Base-by-base conservation (phyloP, 2,329 filamentous ascomycete genomes). In the Tolypocladium nubicola region DNA sequence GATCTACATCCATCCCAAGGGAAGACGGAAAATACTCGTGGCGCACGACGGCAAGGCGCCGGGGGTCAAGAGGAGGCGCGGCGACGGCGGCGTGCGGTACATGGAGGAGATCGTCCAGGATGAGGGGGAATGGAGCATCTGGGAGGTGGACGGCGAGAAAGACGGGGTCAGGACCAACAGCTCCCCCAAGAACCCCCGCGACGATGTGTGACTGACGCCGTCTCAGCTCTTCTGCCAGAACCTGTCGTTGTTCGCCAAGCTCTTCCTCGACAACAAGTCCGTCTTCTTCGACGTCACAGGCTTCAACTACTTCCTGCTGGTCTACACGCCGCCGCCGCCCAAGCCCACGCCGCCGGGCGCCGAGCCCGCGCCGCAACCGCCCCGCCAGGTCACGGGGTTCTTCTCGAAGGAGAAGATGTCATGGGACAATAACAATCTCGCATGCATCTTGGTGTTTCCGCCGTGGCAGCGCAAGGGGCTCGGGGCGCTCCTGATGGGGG, bases 371-470 rank as follows among this genome's bases (percentile, higher is more conserved):
- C 58, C 53, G 26, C 53, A 21, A 30, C 56, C 35, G 19, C 59
- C 62, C 1, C 70, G 70, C 13, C 71, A 72, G 56, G 86, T 97
- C 37, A 83, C 93, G 1, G 94, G 94, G n/a, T 97, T 97, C 79
- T 99, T 97, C 76, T 95, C 89, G 61, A 97, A 99, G 70, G 94
- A 99, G 72, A 97, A 97, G 71, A 88, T 97, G 79, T 96, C 90
- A 4, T 99, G 94, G 93, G 94, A 99, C 67, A 92, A 93, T 67
- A 97, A 99, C 72, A 99, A 97, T 63, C 80, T 99, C 6, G 94
- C 94, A 1, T 99, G 94, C 69, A 99, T 99, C 64, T 79, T 97
- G 8, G 83, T 97, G 19, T 97, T 97, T 67, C 94, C 94, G 1
- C 94, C 94, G 0, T 97, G 93, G 85, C 93, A 97, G 72, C 86